Evolutionary conservation across 495 filamentous ascomycete species (phyloP), one percentile per base, ranked within the genome.

Genomic region (Neurospora hispaniola): DNA sequence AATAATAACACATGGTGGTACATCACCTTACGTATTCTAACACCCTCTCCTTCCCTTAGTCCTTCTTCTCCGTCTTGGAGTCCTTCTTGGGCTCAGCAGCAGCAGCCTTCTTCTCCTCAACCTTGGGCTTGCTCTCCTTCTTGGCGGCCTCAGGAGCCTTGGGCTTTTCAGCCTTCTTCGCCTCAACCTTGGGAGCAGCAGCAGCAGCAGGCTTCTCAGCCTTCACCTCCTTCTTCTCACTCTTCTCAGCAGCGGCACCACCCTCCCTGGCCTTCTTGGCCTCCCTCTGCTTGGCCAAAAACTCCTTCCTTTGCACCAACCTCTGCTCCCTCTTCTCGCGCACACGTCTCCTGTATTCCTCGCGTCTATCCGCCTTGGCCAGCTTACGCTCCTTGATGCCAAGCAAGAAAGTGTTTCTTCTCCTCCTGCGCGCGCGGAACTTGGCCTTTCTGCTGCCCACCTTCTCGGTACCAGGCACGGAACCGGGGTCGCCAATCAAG

Each of bases 401-500:
- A 8, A 31, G 38, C 62, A 76, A 76, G 72, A 69, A 41, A 23
- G 59, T 18, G 20, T 73, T 74, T 35, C 74, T 73, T 42, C 72
- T 78, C 74, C 74, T 75, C 73, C 78, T 73, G 69, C 76, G 76
- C 66, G 73, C 42, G 16, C 79, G 78, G 73, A 81, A 72, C 75
- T 76, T 78, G 38, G 74, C 76, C 73, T 77, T 79, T 42, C 78
- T 71, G 69, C 76, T 77, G 3, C 72, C 76, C 18, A 69, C 42
- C 76, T 78, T 78, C 69, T 78, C 79, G 4, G 78, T 74, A 42
- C 80, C 79, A 4, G 76, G 74, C 4, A 80, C 72, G 69, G 42
- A 72, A 48, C 80, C 79, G 20, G 69, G 73, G 43, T 79, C 77
- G 59, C 77, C 77, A 2, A 85, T 78, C 41, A 86, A 71, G 1